Percentiles rank a stretch among this genome's conserved stretches.
Evolutionary conservation across 805 yeast species (phyloP).

Genomic region (Ogataea saltuana): DNA sequence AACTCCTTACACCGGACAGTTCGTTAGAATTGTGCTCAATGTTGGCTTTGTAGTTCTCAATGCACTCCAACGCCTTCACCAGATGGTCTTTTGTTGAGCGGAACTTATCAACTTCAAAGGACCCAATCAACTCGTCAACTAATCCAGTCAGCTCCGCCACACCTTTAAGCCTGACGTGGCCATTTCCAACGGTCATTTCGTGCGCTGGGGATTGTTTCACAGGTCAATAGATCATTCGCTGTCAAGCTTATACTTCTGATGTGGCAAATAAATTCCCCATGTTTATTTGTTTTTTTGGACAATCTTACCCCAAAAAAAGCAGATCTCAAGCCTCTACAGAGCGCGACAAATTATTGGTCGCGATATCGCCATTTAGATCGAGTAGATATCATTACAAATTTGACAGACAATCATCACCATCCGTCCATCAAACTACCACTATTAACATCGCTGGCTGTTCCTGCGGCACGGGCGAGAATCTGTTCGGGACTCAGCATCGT

Average conservation of each 20-base stretch:
- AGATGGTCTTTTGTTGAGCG: constrained; percentile 21
- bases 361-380: background rate
- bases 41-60: constrained; percentile 24
- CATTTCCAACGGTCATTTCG: constrained; percentile 18
- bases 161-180: constrained; percentile 6
- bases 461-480: constrained; percentile 36
- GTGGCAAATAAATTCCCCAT: background rate
- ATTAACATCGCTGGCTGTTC: constrained; percentile 11
- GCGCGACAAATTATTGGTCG: constrained; percentile 1
- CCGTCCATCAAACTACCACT: constrained; percentile 22
- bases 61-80: constrained; percentile 31
- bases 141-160: constrained; percentile 18
- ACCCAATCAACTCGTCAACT: constrained; percentile 20
- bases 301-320: background rate
- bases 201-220: too few species aligned
- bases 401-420: constrained; percentile 16
- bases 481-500: constrained; percentile 36
- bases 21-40: constrained; percentile 8
- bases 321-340: background rate
- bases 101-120: constrained; percentile 10
- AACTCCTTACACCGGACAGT: constrained; percentile 9
- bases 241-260: too few species aligned
- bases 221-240: too few species aligned
- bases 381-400: background rate
- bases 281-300: background rate